Evolutionary conservation across 768 basidiomycete species (phyloP).

Genomic region (Tricholoma sp.): DNA sequence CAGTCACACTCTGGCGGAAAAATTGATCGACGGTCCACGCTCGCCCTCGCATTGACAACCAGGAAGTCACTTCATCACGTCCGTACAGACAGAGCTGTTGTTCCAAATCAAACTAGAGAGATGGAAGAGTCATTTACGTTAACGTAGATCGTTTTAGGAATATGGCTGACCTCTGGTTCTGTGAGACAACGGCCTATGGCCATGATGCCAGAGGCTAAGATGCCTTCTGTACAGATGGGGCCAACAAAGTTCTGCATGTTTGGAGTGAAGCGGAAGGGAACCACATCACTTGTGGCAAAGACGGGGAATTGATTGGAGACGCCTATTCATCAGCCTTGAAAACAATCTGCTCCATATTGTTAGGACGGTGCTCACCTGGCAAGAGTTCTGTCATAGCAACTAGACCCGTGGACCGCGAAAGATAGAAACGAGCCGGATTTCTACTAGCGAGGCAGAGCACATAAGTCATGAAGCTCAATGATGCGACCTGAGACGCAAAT

Average conservation of each 20-base stretch:
- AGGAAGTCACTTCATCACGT: constrained; percentile 85
- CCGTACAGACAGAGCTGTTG: constrained; percentile 88
- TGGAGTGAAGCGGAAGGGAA: constrained; percentile 96
- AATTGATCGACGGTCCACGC: constrained; percentile 52
- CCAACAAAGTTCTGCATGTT: constrained; percentile 94
- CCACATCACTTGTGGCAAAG: constrained; percentile 77
- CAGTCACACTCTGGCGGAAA: constrained; percentile 50
- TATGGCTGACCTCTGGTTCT: constrained; percentile 72
- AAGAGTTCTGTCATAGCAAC: constrained; percentile 92
- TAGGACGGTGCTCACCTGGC: constrained; percentile 50
- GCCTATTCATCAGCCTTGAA: constrained; percentile 22
- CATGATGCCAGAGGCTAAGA: constrained; percentile 82
- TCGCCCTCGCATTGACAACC: constrained; percentile 57
- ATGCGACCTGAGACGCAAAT: constrained; percentile 85
- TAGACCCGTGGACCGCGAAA: constrained; percentile 85
- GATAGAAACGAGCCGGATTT: constrained; percentile 76
- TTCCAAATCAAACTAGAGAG: constrained; percentile 78
- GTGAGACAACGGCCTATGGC: constrained; percentile 88
- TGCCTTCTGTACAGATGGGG: constrained; percentile 83
- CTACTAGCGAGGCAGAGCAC: constrained; percentile 80
- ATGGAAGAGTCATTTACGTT: constrained; percentile 1
- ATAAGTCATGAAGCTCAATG: constrained; percentile 89
- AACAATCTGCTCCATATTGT: neutral
- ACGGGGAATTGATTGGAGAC: constrained; percentile 44
- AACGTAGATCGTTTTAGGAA: neutral